Conservation (phyloP, 2,329 filamentous ascomycete genomes). For the Shiraia sp. region DNA sequence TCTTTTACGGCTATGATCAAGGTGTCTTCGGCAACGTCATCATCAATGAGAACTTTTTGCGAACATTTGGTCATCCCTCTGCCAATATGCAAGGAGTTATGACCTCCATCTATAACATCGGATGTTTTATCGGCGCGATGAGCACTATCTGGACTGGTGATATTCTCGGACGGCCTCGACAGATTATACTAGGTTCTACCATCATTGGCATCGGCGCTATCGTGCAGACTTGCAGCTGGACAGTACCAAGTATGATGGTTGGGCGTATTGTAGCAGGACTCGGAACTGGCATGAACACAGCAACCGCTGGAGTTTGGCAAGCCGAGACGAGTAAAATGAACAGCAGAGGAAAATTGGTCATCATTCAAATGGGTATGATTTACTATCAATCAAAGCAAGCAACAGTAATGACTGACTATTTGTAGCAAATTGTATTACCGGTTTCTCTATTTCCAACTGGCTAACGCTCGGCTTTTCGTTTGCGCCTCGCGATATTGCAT, state of each 20-base stretch:
- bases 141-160: conserved; percentile 57
- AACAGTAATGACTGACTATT: conserved; percentile 3
- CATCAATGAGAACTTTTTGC: conserved; percentile 36
- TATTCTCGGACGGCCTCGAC: conserved; percentile 59
- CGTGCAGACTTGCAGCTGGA: conserved; percentile 43
- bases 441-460: conserved; percentile 51
- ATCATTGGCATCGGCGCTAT: conserved; percentile 46
- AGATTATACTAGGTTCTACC: conserved; percentile 60
- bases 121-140: conserved; percentile 51
- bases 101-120: conserved; percentile 49
- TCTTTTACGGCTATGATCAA: conserved; percentile 53
- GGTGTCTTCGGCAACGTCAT: conserved; percentile 43
- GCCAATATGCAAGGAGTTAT: conserved; percentile 45
- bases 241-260: conserved; percentile 45
- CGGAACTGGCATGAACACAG: conserved; percentile 55
- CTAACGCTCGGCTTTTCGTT: conserved; percentile 50
- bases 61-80: conserved; percentile 32
- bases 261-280: conserved; percentile 50
- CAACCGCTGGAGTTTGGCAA: conserved; percentile 55
- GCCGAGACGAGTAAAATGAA: conserved; percentile 53
- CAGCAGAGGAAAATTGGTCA: conserved; percentile 51
- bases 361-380: conserved; percentile 48
- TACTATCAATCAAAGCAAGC: not conserved
- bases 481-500: conserved; percentile 39
- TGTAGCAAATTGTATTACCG: conserved; percentile 47